Evolutionary conservation across 2,329 filamentous ascomycete genomes (phyloP), one percentile per base, ranked within the genome.

Genomic region (Sporothrix variecibatus): DNA sequence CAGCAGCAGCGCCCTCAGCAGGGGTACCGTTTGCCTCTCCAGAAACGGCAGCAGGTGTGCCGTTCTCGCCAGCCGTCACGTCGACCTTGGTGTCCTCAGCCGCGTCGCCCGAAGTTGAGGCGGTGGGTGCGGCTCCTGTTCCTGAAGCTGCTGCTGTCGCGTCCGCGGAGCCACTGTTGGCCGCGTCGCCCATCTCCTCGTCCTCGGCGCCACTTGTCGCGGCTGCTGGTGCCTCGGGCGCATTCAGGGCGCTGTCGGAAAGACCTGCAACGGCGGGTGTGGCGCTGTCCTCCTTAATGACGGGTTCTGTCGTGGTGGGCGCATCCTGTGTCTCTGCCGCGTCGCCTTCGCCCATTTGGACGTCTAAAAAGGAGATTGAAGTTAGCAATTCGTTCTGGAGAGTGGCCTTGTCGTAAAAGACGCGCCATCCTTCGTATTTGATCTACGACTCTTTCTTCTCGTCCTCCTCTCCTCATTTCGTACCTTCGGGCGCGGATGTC

Each of bases 181-280:
- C 64, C 6, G 69, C 89, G 77, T 93, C 93, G 74, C 88, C 91
- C 93, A 95, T 95, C 78, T 95, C 93, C 80, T 94, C 92, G 80
- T 96, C 93, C 78, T 92, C 91, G 75, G 88, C 82, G 76, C 84
- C 87, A 76, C 87, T 85, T 72, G 86, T 87, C 78, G 93, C 89
- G 69, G 87, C 86, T 75, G 87, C 87, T 49, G 90, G 90, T 68
- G 87, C 91, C 75, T 89, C 86, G 56, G 91, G 90, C 73, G 90
- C 90, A 84, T 94, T 90, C 78, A 92, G 85, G n/a, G 90, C 88
- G 79, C 91, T 92, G 80, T 92, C 90, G 75, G 84, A 84, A 68
- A 79, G 78, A 73, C 82, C 85, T 76, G 85, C 86, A 75, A 89
- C 86, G 26, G 87, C 89, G 71, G 87, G 86, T 43, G 89, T 88